Evolutionary conservation across 495 filamentous ascomycete genomes (phyloP).

Genomic region (Penicillium maclennaniae): DNA sequence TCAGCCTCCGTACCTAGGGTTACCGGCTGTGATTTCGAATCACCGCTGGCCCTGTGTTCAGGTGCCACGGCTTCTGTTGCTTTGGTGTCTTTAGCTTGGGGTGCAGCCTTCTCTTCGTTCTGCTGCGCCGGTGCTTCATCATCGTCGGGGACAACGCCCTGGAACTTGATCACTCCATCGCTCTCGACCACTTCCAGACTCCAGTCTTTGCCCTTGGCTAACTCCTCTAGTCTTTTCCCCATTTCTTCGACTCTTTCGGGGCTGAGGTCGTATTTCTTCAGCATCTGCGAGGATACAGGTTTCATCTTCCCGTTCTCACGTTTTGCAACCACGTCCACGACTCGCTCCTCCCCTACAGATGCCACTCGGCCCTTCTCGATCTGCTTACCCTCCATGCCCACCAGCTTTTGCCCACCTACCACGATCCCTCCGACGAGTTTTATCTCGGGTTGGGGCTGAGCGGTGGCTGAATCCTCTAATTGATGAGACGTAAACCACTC

Average conservation of each 20-base stretch:
- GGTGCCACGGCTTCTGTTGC: constrained; percentile 5
- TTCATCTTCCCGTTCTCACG: constrained; percentile 54
- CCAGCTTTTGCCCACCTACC: constrained; percentile 54
- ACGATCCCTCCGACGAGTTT: constrained; percentile 56
- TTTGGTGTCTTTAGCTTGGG: constrained; percentile 1
- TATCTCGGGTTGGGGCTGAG: constrained; percentile 15
- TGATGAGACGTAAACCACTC: constrained; percentile 36
- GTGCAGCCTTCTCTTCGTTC: background rate
- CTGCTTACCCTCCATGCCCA: constrained; percentile 52
- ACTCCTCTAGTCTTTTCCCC: constrained; percentile 48
- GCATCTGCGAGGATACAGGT: constrained; percentile 53
- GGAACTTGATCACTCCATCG: constrained; percentile 50
- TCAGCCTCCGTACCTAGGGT: constrained; percentile 15
- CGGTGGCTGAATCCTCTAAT: constrained; percentile 31
- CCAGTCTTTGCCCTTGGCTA: constrained; percentile 45
- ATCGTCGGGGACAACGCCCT: constrained; percentile 35
- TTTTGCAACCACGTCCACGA: constrained; percentile 50
- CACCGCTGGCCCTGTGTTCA: constrained; percentile 8
- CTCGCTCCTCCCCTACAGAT: constrained; percentile 35
- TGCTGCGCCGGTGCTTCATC: constrained; percentile 23
- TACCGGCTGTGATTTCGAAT: constrained; percentile 10
- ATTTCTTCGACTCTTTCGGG: constrained; percentile 62
- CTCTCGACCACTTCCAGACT: constrained; percentile 43
- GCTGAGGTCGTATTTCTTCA: constrained; percentile 68
- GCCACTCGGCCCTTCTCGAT: constrained; percentile 52